A percentile compares a stretch with the other conserved stretches of the same genome.
These are phyloP conservation scores for Spiraea crenata DNA, from an alignment of 331 rosid genomes.

Conservation along the genomic window DNA sequence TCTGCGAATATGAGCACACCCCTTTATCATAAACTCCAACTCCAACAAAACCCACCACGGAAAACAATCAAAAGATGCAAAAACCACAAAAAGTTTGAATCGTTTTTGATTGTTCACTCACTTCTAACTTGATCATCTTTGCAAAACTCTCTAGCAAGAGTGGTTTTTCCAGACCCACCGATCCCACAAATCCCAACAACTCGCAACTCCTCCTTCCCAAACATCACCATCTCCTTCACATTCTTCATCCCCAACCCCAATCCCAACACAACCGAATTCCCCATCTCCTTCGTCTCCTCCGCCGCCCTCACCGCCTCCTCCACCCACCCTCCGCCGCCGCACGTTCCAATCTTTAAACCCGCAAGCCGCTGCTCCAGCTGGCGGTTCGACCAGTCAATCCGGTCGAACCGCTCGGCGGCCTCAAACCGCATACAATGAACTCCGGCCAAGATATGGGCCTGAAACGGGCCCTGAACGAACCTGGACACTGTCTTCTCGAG, in stretches of 20 bases:
- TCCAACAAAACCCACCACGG: neutral
- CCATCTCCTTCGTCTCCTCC: slow-evolving; percentile 50
- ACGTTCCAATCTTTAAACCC: slow-evolving; percentile 53
- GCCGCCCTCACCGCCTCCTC: slow-evolving; percentile 63
- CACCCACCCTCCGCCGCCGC: slow-evolving; percentile 48
- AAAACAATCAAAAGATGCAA: neutral
- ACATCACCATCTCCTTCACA: slow-evolving; percentile 57
- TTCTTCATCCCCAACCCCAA: slow-evolving; percentile 67
- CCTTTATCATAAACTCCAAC: neutral
- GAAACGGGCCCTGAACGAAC: slow-evolving; percentile 59
- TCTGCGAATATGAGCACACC: slow-evolving; percentile 32
- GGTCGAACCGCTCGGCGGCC: slow-evolving; percentile 57
- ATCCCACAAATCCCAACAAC: slow-evolving; percentile 73
- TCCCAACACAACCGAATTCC: slow-evolving; percentile 41
- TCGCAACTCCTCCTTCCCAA: slow-evolving; percentile 39
- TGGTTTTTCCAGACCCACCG: slow-evolving; percentile 96
- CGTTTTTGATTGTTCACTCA: slow-evolving; percentile 20
- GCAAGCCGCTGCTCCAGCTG: slow-evolving; percentile 57
- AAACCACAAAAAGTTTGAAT: neutral
- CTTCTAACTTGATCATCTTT: slow-evolving; percentile 66
- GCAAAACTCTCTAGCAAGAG: slow-evolving; percentile 72
- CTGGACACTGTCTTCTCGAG: slow-evolving; percentile 56
- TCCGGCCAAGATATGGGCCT: slow-evolving; percentile 69
- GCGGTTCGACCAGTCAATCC: slow-evolving; percentile 37
- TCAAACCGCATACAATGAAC: slow-evolving; percentile 57